Evolutionary conservation across 2,329 filamentous ascomycete species (phyloP), one percentile per base, ranked within the genome.

Genomic region (Botrytis fabae): DNA sequence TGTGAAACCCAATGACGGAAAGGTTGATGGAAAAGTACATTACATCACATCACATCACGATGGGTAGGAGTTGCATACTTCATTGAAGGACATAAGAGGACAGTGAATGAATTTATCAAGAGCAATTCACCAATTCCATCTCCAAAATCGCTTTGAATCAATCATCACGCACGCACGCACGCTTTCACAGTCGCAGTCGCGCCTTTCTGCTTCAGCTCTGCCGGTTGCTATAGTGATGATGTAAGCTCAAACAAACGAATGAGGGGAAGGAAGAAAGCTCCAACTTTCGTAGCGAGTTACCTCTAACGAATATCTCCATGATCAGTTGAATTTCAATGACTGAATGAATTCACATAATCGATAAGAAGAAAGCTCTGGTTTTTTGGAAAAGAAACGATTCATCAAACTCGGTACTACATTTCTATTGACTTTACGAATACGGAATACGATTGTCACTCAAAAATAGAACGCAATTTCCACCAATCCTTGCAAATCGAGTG

Each of bases 391-490:
- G 35, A n/a, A 7, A 65, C 54, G 38, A 48, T 60, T 59, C 70
- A 68, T 72, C 62, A 32, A 63, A 68, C 70, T 72, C 59, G 38
- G 68, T 69, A 60, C 51, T 68, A 72, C 62, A 72, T 72, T 72
- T 48, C 51, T 72, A 72, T 69, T 66, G 70, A 72, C 35, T 60
- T 60, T 69, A 57, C 69, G 42, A 46, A 25, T 63, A 25, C 69
- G 46, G 42, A 66, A 66, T 51, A 66, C 48, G 38, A 69, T 38
- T 42, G 48, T 69, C 65, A 42, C 64, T 68, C 48, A 69, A 69
- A 69, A 69, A 69, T 28, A 68, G 51, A 68, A 59, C 28, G 70
- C 62, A 72, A 72, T 72, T 69, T 72, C 62, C 62, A 69, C 48
- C 22, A 48, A 72, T 46, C 70, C 69, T 71, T 70, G 64, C 51